Conservation (phyloP, 495 filamentous ascomycete species). For the Trichoderma gamsii region DNA sequence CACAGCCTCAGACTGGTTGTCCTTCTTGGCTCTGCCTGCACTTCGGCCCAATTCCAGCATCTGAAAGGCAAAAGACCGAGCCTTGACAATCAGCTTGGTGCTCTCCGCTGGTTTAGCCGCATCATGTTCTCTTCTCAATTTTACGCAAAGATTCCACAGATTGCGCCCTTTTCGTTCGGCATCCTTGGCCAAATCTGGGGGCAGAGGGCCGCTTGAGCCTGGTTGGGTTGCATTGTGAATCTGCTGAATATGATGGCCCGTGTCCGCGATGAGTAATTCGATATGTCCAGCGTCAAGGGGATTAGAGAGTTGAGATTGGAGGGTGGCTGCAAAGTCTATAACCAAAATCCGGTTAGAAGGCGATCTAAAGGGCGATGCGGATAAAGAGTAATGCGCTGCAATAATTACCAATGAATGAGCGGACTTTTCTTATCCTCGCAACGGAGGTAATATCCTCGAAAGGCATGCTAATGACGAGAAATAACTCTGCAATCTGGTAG, state of each 20-base stretch:
- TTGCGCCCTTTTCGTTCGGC: slow-evolving; percentile 49
- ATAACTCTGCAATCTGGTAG: background rate
- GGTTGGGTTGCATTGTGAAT: slow-evolving; percentile 13
- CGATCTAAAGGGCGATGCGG: background rate
- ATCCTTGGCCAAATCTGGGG: slow-evolving; percentile 32
- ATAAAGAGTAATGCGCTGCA: background rate
- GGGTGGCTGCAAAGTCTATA: slow-evolving; percentile 1
- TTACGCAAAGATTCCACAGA: slow-evolving; percentile 65
- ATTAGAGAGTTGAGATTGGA: background rate
- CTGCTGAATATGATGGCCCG: slow-evolving; percentile 14
- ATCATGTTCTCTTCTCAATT: slow-evolving; percentile 33
- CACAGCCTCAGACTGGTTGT: background rate
- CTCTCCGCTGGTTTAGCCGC: background rate
- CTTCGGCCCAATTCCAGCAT: slow-evolving; percentile 59
- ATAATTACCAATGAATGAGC: background rate
- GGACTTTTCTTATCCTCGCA: slow-evolving; percentile 1
- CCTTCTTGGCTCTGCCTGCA: slow-evolving; percentile 14
- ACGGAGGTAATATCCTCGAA: background rate
- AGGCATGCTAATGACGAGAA: background rate
- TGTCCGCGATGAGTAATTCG: slow-evolving; percentile 15
- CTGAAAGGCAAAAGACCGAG: slow-evolving; percentile 62
- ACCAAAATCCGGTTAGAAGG: background rate
- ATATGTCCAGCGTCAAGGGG: background rate
- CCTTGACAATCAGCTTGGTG: slow-evolving; percentile 30
- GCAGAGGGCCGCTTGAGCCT: background rate